A percentile compares a stretch with the other conserved stretches of the same genome.
phyloP scores from a whole-genome alignment of 2,329 filamentous ascomycete species.

The Mycogone perniciosa region DNA sequence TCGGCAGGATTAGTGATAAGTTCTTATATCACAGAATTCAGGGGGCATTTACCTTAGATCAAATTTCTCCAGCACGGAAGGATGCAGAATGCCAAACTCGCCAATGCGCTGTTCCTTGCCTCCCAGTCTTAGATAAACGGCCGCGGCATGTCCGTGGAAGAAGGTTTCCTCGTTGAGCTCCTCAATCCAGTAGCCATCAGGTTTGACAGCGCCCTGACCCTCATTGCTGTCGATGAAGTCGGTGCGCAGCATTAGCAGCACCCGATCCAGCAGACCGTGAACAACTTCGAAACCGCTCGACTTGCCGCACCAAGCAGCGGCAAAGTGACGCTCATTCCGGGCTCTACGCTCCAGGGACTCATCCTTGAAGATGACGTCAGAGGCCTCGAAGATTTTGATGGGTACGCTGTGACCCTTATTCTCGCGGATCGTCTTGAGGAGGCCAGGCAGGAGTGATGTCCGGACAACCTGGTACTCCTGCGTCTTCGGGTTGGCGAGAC shows the following conservation, averaged over 20 bases:
- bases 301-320: conserved; percentile 93
- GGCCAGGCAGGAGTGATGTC: conserved; percentile 75
- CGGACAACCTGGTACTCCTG: conserved; percentile 89
- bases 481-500: conserved; percentile 88
- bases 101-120: conserved; percentile 75
- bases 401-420: conserved; percentile 86
- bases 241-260: conserved; percentile 86
- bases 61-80: conserved; percentile 86
- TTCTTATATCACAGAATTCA: background rate
- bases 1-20: background rate
- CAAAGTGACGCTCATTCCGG: conserved; percentile 90
- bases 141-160: conserved; percentile 82
- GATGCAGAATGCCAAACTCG: conserved; percentile 90
- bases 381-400: conserved; percentile 87
- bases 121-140: conserved; percentile 68
- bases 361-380: conserved; percentile 90
- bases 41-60: conserved; percentile 55
- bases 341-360: conserved; percentile 72
- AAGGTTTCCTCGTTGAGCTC: conserved; percentile 88
- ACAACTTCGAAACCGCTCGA: conserved; percentile 92
- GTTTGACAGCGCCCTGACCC: conserved; percentile 50
- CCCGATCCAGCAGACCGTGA: conserved; percentile 84
- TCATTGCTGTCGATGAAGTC: conserved; percentile 74
- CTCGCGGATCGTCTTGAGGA: conserved; percentile 89
- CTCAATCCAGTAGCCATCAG: conserved; percentile 87